Percentiles rank a stretch among this genome's conserved stretches.
Conservation (phyloP, 2,329 filamentous ascomycete genomes). For the Exophiala aquamarina region DNA sequence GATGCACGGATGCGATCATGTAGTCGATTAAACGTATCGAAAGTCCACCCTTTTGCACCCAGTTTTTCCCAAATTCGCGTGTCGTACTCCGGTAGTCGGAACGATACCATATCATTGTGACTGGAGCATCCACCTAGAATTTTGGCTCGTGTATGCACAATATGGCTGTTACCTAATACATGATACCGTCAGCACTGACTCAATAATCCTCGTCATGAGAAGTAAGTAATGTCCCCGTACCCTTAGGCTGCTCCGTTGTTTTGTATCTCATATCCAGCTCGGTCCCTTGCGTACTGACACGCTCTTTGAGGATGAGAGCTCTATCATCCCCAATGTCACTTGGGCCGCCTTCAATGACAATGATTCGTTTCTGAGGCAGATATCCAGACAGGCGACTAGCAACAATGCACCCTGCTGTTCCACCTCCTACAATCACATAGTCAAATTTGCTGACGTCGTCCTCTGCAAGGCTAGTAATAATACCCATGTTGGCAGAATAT, state of each 20-base stretch:
- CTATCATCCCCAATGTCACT: conserved; percentile 24
- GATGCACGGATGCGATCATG: background rate
- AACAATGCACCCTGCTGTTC: conserved; percentile 53
- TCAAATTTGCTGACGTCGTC: conserved; percentile 10
- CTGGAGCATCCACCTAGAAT: background rate
- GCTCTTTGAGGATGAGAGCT: background rate
- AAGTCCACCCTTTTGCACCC: background rate
- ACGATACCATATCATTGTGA: background rate
- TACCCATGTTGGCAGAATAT: too few species aligned
- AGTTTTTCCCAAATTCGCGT: background rate
- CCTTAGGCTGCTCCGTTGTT: background rate
- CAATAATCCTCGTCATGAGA: too few species aligned
- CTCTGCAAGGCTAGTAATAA: too few species aligned
- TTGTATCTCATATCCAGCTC: background rate
- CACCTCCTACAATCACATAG: conserved; percentile 51
- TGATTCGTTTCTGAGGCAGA: conserved; percentile 35
- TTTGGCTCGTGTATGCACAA: background rate
- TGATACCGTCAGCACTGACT: too few species aligned
- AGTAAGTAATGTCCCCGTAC: too few species aligned
- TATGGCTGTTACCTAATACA: conserved; percentile 1
- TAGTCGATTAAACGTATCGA: background rate
- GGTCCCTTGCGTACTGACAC: background rate
- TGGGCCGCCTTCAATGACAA: conserved; percentile 45
- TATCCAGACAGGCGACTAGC: conserved; percentile 43
- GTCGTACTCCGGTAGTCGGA: background rate